Base-by-base conservation (phyloP, 2,329 filamentous ascomycete species). In the Stachybotrys elegans region DNA sequence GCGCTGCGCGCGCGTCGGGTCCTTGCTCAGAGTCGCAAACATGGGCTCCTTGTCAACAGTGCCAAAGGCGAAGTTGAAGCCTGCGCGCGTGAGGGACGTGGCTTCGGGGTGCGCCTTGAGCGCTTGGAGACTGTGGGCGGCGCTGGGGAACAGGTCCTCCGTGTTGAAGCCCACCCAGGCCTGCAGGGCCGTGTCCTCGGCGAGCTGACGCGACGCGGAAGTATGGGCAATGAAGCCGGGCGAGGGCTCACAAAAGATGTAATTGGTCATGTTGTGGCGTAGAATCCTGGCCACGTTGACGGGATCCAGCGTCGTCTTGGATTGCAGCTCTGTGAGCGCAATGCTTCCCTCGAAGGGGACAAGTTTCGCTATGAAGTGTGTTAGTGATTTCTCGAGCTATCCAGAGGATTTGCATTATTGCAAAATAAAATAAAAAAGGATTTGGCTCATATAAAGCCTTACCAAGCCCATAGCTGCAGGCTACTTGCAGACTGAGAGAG, bases 221-320 rank as follows among this genome's bases (percentile, higher is more conserved):
- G 75, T 80, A 55, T 83, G 80, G 8, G 70, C 71, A 47, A 83
- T 70, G 3, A 68, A 48, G 1, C 73, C 72, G 0, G 73, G 71
- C 5, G 57, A 57, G 1, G 72, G 69, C 51, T 83, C 78, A 35
- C 62, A 55, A 59, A 83, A 81, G 45, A 83, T 68, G 11, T 67
- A 63, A 50, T 72, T 76, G 12, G 76, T 80, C 69, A 81, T 81
- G 31, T 72, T 76, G 56, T 80, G 71, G 7, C 78, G 73, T 22
- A 79, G 58, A 6, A 76, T 60, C 37, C 75, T 71, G 12, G 70
- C 67, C 16, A 79, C 62, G 52, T 78, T 77, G 48, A 71, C 64
- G 22, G 70, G 60, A 50, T 75, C 71, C 19, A 78, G 56, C 1
- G 64, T 51, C 0, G 71, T 73, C 49, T 70, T 71, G 36, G 61